Evolutionary conservation across 2,329 filamentous ascomycete genomes (phyloP).

Genomic region (Pseudocercospora musae): DNA sequence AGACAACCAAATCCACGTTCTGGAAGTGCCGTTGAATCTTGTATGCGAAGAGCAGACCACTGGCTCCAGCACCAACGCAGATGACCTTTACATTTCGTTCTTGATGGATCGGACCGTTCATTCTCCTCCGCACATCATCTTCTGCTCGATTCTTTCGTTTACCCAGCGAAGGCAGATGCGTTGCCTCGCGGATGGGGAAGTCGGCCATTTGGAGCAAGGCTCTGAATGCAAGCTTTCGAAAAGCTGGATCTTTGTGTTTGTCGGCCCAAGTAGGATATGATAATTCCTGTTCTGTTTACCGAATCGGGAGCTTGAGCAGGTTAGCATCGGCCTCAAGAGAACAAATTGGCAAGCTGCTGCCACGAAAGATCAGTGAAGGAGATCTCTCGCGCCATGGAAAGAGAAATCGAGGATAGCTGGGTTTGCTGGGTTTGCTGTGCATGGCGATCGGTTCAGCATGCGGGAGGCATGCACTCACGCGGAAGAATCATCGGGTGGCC

Average conservation of each 20-base stretch:
- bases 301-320: neutral
- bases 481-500: neutral
- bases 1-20: slow-evolving; percentile 43
- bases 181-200: slow-evolving; percentile 14
- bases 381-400: neutral
- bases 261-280: too few relatives aligned
- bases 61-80: slow-evolving; percentile 49
- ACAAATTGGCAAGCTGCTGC: neutral
- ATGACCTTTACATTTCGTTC: slow-evolving; percentile 29
- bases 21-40: slow-evolving; percentile 47
- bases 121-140: slow-evolving; percentile 14
- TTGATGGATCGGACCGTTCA: slow-evolving; percentile 16
- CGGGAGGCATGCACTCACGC: too few relatives aligned
- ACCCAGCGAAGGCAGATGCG: slow-evolving; percentile 11
- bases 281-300: too few relatives aligned
- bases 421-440: neutral
- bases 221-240: neutral
- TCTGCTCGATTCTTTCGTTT: slow-evolving; percentile 20
- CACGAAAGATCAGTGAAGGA: neutral
- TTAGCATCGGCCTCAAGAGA: neutral
- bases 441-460: neutral
- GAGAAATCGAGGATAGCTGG: neutral
- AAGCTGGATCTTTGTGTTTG: neutral
- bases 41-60: slow-evolving; percentile 49
- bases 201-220: slow-evolving; percentile 14